Conservation (phyloP, 768 basidiomycete species). For the Hericium coralloides region DNA sequence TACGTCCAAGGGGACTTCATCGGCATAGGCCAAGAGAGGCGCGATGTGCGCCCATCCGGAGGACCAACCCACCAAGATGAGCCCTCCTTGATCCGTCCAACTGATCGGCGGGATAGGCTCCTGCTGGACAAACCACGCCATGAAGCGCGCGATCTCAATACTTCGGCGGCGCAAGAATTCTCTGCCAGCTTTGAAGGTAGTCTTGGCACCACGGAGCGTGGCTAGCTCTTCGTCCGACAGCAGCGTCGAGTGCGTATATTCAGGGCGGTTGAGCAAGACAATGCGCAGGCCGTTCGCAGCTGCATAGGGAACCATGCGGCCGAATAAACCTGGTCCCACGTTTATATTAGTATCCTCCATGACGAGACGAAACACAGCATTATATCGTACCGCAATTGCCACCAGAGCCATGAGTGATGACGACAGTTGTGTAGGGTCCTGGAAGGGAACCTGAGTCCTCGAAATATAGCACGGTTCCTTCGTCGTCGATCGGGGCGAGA, state of each 20-base stretch:
- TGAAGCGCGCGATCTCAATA: neutral
- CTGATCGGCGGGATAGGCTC: neutral
- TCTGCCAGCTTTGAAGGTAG: neutral
- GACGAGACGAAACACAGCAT: neutral
- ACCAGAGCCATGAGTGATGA: conserved; percentile 15
- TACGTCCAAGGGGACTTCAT: neutral
- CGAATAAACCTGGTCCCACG: conserved; percentile 18
- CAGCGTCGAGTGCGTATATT: conserved; percentile 28
- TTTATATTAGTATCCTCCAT: neutral
- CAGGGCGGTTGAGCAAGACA: conserved; percentile 28
- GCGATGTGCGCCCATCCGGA: neutral
- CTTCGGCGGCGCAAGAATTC: neutral
- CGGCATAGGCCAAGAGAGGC: neutral
- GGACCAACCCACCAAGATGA: conserved; percentile 1
- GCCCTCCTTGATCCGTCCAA: neutral
- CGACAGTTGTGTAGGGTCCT: conserved; percentile 12
- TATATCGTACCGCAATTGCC: conserved; percentile 12
- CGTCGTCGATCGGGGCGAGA: conserved; percentile 10
- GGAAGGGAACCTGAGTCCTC: conserved; percentile 15
- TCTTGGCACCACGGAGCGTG: conserved; percentile 11
- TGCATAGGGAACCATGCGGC: conserved; percentile 21
- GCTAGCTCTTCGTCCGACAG: conserved; percentile 21
- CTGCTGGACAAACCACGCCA: neutral
- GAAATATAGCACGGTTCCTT: conserved; percentile 12
- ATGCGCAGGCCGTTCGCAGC: conserved; percentile 22